Conservation (phyloP, 805 yeast species). For the Barnettozyma sp. region DNA sequence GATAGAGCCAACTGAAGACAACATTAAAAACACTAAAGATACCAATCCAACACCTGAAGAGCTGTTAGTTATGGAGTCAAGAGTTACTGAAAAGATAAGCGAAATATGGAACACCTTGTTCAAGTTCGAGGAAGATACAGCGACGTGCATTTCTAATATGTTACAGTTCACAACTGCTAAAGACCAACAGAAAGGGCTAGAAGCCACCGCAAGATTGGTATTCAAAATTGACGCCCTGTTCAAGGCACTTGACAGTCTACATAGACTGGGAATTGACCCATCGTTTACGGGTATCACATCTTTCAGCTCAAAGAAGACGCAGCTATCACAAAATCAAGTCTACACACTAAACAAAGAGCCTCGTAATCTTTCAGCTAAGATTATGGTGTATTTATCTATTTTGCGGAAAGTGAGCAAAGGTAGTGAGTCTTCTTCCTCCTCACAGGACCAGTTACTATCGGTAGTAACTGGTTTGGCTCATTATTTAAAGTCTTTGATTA, state of each 20-base stretch:
- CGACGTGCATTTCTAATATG: slow-evolving; percentile 87
- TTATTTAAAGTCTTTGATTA: slow-evolving; percentile 74
- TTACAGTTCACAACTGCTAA: slow-evolving; percentile 74
- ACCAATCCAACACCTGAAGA: slow-evolving; percentile 38
- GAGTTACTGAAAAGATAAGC: slow-evolving; percentile 51
- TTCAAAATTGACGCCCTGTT: slow-evolving; percentile 71
- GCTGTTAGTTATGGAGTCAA: slow-evolving; percentile 51
- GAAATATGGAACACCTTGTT: slow-evolving; percentile 84
- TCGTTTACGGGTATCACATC: slow-evolving; percentile 8
- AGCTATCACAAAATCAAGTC: slow-evolving; percentile 11
- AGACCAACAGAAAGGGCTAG: slow-evolving; percentile 58
- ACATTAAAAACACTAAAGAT: slow-evolving; percentile 22
- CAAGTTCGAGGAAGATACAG: slow-evolving; percentile 85
- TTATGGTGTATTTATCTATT: slow-evolving; percentile 82
- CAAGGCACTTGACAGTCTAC: slow-evolving; percentile 57
- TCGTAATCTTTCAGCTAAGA: slow-evolving; percentile 77
- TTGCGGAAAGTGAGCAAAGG: slow-evolving; percentile 52
- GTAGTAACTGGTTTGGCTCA: slow-evolving; percentile 90
- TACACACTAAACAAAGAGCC: slow-evolving; percentile 38
- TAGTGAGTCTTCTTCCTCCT: slow-evolving; percentile 30
- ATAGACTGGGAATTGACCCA: slow-evolving; percentile 22
- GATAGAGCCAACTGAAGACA: slow-evolving; percentile 21
- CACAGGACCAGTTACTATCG: slow-evolving; percentile 60
- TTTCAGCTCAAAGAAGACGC: slow-evolving; percentile 4
- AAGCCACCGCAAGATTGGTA: slow-evolving; percentile 65